phyloP scores from a whole-genome alignment of 2,329 filamentous ascomycete species.

The Pseudopithomyces maydicus region DNA sequence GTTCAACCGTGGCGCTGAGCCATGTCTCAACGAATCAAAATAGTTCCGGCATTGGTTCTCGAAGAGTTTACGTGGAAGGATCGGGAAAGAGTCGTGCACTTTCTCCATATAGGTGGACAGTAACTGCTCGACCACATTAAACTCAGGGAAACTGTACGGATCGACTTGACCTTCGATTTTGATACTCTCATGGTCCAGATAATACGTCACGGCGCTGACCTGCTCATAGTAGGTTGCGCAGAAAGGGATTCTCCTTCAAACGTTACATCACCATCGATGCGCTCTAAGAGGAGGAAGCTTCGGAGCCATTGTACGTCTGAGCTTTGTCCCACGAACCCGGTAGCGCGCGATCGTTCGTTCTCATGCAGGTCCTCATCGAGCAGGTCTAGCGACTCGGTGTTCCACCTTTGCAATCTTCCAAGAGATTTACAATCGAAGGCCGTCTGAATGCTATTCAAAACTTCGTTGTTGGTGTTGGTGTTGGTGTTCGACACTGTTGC shows the following conservation, averaged over 20 bases:
- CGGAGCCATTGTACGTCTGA: conserved; percentile 43
- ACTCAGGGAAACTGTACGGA: conserved; percentile 37
- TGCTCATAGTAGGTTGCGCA: conserved; percentile 22
- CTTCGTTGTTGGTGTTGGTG: conserved; percentile 25
- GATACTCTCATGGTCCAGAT: conserved; percentile 36
- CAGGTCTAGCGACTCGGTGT: conserved; percentile 26
- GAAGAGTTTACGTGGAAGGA: conserved; percentile 41
- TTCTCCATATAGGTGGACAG: conserved; percentile 46
- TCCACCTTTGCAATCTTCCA: conserved; percentile 18
- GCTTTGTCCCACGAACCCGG: conserved; percentile 40
- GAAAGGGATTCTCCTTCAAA: conserved; percentile 10
- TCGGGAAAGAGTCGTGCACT: conserved; percentile 47
- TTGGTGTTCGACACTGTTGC: conserved; percentile 20
- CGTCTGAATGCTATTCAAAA: conserved; percentile 7
- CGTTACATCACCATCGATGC: conserved; percentile 15
- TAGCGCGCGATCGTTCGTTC: conserved; percentile 30
- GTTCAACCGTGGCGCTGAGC: conserved; percentile 23
- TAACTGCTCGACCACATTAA: conserved; percentile 38
- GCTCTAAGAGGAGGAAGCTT: conserved; percentile 26
- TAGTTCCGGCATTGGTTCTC: conserved; percentile 42
- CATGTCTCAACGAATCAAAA: conserved; percentile 26
- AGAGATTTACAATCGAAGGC: conserved; percentile 9
- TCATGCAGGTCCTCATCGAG: conserved; percentile 36
- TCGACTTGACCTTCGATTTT: conserved; percentile 33
- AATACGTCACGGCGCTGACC: conserved; percentile 39